Evolutionary conservation across 2,329 filamentous ascomycete genomes (phyloP).

Genomic region (Fusarium domesticum): DNA sequence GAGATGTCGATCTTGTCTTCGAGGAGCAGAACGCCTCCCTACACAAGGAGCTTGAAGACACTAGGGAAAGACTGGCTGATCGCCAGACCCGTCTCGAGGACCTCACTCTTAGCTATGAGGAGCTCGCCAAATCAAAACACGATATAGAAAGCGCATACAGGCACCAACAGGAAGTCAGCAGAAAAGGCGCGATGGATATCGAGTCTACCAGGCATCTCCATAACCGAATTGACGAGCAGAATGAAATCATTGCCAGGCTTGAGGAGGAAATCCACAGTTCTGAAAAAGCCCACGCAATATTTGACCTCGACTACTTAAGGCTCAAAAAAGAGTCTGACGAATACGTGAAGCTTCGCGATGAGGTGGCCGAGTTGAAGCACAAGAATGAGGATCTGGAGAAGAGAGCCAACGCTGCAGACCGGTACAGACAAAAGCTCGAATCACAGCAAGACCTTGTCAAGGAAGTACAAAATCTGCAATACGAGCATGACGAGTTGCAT

Average conservation of each 20-base stretch:
- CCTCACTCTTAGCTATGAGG: conserved; percentile 61
- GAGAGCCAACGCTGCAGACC: conserved; percentile 61
- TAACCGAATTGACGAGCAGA: conserved; percentile 60
- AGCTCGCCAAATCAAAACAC: conserved; percentile 61
- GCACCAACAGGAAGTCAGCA: conserved; percentile 47
- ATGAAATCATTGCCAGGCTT: conserved; percentile 63
- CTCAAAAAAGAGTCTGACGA: conserved; percentile 47
- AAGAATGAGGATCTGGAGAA: conserved; percentile 57
- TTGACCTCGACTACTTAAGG: conserved; percentile 53
- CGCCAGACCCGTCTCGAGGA: conserved; percentile 58
- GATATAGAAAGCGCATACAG: conserved; percentile 54
- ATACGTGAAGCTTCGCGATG: conserved; percentile 54
- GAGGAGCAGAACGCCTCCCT: conserved; percentile 55
- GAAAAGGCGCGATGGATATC: conserved; percentile 51
- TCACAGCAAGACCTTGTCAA: conserved; percentile 53
- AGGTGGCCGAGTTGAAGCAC: conserved; percentile 57
- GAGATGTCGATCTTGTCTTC: conserved; percentile 54
- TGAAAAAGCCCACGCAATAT: conserved; percentile 45
- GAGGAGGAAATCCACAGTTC: conserved; percentile 54
- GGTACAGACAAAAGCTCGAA: conserved; percentile 62
- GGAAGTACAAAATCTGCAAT: conserved; percentile 54
- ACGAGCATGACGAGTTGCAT: conserved; percentile 53
- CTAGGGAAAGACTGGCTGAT: conserved; percentile 57
- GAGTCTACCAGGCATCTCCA: conserved; percentile 54
- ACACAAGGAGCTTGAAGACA: conserved; percentile 49